These are phyloP conservation scores for Ceratocystis diversiconidia DNA, from an alignment of 2,329 filamentous ascomycete genomes.

Conservation along the genomic window DNA sequence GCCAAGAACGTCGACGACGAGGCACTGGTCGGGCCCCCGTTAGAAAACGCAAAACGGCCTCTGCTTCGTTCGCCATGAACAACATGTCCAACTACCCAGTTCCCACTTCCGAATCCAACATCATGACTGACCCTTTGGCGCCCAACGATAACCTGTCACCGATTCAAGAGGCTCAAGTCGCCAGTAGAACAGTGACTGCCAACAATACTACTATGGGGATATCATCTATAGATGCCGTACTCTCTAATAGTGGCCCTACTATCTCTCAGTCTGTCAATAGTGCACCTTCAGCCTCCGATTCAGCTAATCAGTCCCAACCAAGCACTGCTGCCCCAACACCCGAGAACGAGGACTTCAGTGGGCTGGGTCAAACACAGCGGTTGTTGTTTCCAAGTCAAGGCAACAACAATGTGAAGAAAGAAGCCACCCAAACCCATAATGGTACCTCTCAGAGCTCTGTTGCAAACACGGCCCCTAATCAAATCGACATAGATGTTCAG, in stretches of 20 bases:
- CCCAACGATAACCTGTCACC: conserved; percentile 27
- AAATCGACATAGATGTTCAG: background rate
- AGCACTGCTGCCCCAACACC: conserved; percentile 11
- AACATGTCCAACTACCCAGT: conserved; percentile 30
- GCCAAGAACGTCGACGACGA: conserved; percentile 38
- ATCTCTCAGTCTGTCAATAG: conserved; percentile 8
- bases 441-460: background rate
- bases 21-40: conserved; percentile 30
- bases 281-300: conserved; percentile 18
- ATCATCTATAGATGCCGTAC: background rate
- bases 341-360: conserved; percentile 18
- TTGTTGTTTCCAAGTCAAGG: conserved; percentile 52
- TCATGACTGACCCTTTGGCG: conserved; percentile 39
- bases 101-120: conserved; percentile 38
- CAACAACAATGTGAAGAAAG: background rate
- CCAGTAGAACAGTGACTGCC: background rate
- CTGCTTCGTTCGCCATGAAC: conserved; percentile 21
- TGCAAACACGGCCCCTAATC: background rate
- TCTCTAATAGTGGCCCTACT: background rate
- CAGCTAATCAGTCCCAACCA: background rate
- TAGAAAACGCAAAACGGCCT: conserved; percentile 35
- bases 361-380: conserved; percentile 46
- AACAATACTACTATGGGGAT: background rate
- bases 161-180: conserved; percentile 14
- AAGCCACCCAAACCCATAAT: background rate